phyloP scores from a whole-genome alignment of 306 rosid species.

The Clitoria ternatea region DNA sequence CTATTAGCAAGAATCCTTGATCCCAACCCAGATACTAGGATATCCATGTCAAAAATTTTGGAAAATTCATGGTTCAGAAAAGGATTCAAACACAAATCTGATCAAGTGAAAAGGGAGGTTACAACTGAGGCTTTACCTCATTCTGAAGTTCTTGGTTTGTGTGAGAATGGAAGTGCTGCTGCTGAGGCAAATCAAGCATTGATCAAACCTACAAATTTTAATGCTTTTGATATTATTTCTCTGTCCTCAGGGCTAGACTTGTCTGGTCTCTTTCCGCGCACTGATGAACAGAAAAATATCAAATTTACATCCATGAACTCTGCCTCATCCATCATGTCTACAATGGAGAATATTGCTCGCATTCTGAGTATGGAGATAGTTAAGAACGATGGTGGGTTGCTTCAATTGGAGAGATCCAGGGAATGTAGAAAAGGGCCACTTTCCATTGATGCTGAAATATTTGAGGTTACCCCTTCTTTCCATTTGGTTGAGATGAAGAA shows the following conservation, averaged over 20 bases:
- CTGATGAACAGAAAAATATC: background rate
- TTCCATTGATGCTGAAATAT: conserved; percentile 36
- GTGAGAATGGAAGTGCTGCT: conserved; percentile 17
- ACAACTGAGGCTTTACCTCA: conserved; percentile 4
- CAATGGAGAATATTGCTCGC: conserved; percentile 26
- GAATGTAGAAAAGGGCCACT: conserved; percentile 17
- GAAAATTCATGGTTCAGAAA: conserved; percentile 36
- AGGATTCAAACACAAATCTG: conserved; percentile 12
- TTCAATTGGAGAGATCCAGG: conserved; percentile 30
- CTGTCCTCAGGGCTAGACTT: conserved; percentile 40
- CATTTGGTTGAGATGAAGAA: conserved; percentile 45
- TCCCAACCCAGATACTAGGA: conserved; percentile 35
- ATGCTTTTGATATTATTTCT: conserved; percentile 48
- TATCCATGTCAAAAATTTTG: conserved; percentile 24
- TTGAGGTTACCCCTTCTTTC: conserved; percentile 38
- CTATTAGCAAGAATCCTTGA: conserved; percentile 32
- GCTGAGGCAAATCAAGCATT: conserved; percentile 28
- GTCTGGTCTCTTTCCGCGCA: conserved; percentile 32
- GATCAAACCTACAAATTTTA: conserved; percentile 24
- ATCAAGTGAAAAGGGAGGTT: conserved; percentile 14
- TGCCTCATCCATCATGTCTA: conserved; percentile 27
- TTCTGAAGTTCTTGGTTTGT: conserved; percentile 14
- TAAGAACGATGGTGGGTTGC: conserved; percentile 33
- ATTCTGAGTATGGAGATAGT: conserved; percentile 21
- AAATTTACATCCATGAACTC: conserved; percentile 40